Conservation (phyloP, 2,329 filamentous ascomycete genomes). For the Microcyclospora tardicrescens region DNA sequence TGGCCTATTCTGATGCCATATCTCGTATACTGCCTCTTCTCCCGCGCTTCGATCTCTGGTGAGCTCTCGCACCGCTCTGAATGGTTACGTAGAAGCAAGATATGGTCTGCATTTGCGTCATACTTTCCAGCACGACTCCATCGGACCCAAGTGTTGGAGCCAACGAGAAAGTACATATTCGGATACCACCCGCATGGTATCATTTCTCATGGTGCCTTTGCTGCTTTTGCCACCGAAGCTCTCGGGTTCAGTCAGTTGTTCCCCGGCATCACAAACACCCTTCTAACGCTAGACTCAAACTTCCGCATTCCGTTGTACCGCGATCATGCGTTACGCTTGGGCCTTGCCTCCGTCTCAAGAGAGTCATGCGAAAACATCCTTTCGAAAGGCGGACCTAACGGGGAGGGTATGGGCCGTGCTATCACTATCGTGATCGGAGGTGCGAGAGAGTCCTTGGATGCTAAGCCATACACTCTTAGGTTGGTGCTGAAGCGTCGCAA, state of each 20-base stretch:
- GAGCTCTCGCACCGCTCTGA: conserved; percentile 61
- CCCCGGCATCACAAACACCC: conserved; percentile 85
- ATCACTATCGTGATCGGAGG: conserved; percentile 94
- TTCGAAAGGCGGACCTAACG: conserved; percentile 61
- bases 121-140: conserved; percentile 88
- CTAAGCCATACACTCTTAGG: conserved; percentile 61
- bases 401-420: conserved; percentile 80
- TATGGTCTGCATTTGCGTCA: conserved; percentile 82
- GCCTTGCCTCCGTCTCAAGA: conserved; percentile 75
- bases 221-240: conserved; percentile 79
- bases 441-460: conserved; percentile 81
- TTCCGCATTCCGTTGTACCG: conserved; percentile 89
- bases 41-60: conserved; percentile 63
- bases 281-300: conserved; percentile 90
- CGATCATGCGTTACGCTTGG: conserved; percentile 84
- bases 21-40: conserved; percentile 69
- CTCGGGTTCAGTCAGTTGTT: conserved; percentile 78
- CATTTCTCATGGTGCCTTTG: conserved; percentile 91
- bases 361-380: conserved; percentile 85
- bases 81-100: conserved; percentile 54
- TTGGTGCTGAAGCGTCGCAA: conserved; percentile 75
- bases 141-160: conserved; percentile 64
- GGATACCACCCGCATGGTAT: conserved; percentile 97
- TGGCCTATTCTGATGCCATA: conserved; percentile 76
- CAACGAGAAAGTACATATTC: conserved; percentile 86